phyloP scores from a whole-genome alignment of 139 green algal species.

The Desmodesmus armatus region DNA sequence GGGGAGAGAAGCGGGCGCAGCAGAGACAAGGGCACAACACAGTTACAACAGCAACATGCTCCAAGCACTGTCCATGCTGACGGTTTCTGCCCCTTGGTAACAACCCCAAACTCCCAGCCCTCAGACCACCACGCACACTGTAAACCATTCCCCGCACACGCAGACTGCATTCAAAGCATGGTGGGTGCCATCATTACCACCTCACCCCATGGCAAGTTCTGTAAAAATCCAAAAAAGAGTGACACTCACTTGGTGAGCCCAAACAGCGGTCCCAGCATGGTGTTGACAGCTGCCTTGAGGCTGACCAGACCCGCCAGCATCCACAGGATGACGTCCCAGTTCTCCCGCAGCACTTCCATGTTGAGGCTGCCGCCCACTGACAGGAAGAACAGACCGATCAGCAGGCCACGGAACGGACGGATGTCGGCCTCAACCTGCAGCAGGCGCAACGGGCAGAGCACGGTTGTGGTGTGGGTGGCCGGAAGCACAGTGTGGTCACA shows the following conservation, averaged over 20 bases:
- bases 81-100: not conserved
- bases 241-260: constrained; percentile 73
- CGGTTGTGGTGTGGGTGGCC: not conserved
- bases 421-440: constrained; percentile 93
- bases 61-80: too few relatives aligned
- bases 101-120: too few relatives aligned
- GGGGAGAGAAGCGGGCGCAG: constrained; percentile 26
- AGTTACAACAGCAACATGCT: not conserved
- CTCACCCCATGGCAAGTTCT: not conserved
- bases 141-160: too few relatives aligned
- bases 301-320: constrained; percentile 81
- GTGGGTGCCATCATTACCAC: too few relatives aligned
- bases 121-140: too few relatives aligned
- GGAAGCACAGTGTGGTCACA: too few relatives aligned
- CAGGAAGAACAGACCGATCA: constrained; percentile 96
- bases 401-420: constrained; percentile 89
- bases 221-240: not conserved
- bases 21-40: not conserved
- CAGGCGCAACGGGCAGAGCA: too few relatives aligned
- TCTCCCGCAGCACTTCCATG: constrained; percentile 52
- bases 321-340: constrained; percentile 55
- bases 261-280: constrained; percentile 73
- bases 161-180: too few relatives aligned
- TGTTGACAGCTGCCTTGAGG: constrained; percentile 91
- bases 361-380: constrained; percentile 57